Evolutionary conservation across 1,139 yeast genomes (phyloP).

Genomic region (Geotrichum candidum): DNA sequence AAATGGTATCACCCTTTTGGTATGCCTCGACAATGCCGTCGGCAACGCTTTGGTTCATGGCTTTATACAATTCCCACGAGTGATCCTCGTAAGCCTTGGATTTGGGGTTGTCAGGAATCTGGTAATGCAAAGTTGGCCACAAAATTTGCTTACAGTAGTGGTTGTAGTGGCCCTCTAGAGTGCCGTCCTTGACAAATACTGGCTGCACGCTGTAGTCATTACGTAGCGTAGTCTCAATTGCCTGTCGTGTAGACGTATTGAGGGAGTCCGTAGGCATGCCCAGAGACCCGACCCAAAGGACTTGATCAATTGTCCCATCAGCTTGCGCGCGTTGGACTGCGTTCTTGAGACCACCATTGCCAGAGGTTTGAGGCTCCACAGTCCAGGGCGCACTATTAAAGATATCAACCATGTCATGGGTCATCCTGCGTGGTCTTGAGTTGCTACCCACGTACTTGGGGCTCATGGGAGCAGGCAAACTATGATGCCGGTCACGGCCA

Average conservation of each 20-base stretch:
- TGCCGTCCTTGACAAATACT: slow-evolving; percentile 66
- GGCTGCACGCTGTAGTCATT: slow-evolving; percentile 54
- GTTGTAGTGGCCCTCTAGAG: slow-evolving; percentile 83
- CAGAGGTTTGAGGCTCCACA: slow-evolving; percentile 61
- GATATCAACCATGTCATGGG: slow-evolving; percentile 29
- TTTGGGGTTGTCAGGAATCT: slow-evolving; percentile 91
- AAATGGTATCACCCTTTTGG: slow-evolving; percentile 63
- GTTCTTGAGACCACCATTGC: slow-evolving; percentile 83
- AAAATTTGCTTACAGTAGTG: slow-evolving; percentile 88
- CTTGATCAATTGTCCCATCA: slow-evolving; percentile 44
- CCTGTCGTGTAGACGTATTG: slow-evolving; percentile 45
- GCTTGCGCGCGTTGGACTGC: slow-evolving; percentile 64
- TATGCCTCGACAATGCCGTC: slow-evolving; percentile 63
- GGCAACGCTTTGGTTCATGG: slow-evolving; percentile 73
- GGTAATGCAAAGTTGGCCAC: slow-evolving; percentile 97
- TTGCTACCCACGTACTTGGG: background rate
- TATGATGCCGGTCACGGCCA: background rate
- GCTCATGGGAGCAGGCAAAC: background rate
- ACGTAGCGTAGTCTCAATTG: slow-evolving; percentile 30
- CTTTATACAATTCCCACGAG: slow-evolving; percentile 81
- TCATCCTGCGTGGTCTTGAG: slow-evolving; percentile 5
- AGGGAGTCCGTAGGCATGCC: slow-evolving; percentile 88
- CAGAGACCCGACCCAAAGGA: slow-evolving; percentile 80
- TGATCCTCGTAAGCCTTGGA: slow-evolving; percentile 93
- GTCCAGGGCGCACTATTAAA: slow-evolving; percentile 75